Base-by-base conservation (phyloP, 106 monocot species). In the Apostasia shenzhenica region DNA sequence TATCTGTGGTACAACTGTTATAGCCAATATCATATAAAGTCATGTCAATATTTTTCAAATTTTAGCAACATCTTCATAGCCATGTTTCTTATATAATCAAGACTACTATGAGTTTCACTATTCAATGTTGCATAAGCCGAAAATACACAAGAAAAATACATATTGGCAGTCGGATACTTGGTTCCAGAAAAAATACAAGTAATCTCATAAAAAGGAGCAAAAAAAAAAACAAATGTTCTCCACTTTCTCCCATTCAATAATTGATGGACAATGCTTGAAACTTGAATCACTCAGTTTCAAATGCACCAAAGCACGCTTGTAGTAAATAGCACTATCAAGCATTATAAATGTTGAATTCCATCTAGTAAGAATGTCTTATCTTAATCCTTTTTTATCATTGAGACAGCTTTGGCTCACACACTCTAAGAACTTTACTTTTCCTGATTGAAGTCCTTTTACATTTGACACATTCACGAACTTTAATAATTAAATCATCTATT, bases 301-400 rank as follows among this genome's bases (percentile, higher is more conserved):
- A 71, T 45, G 59, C 4, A 45, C 4, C 3, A 71, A 60, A 26
- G 26, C 45, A 5, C 7, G 45, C 1, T 39, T 55, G 14, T 48
- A 71, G 14, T 5, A 71, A 59, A 58, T 45, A 11, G 59, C 46
- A 49, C 59, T 71, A 11, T 71, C 59, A 58, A 71, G 44, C 59
- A 71, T 71, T 10, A 48, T 54, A 10, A 49, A 69, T 2, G 43
- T 54, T 8, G 69, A 69, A 49, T 71, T 59, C 42, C 59, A 71
- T 39, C 45, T 58, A 9, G 57, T 71, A 14, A 46, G 59, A 57
- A 57, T 58, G 59, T 71, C 71, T 71, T 59, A 43, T 14, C 46
- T 6, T 38, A 71, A 71, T 1, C 57, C 47, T 47, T 59, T 71
- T 47, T 71, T 46, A 26, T n/a, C 59, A 2, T 37, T n/a, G 13